Conservation (phyloP, 495 filamentous ascomycete genomes). For the Daldinia caldariorum region DNA sequence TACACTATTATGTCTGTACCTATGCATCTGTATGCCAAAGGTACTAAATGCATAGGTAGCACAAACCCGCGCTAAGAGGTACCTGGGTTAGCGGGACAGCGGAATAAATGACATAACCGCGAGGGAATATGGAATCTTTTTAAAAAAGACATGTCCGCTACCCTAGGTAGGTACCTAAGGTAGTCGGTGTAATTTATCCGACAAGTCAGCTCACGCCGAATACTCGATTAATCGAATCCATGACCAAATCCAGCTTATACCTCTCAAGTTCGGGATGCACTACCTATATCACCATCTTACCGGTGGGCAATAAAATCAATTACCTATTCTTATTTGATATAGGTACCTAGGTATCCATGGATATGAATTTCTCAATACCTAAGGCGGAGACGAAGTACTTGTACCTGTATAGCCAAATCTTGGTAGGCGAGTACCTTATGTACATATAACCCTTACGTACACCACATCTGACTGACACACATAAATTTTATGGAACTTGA, state of each 20-base stretch:
- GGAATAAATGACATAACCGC: constrained; percentile 41
- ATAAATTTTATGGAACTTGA: neutral
- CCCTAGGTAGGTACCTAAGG: too few species aligned
- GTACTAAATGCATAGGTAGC: neutral
- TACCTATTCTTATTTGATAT: constrained; percentile 10
- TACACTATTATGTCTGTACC: neutral
- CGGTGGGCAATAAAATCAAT: neutral
- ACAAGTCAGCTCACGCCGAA: constrained; percentile 30
- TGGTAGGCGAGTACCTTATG: constrained; percentile 2
- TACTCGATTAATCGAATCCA: constrained; percentile 23
- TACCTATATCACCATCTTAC: neutral
- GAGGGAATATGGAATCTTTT: constrained; percentile 1
- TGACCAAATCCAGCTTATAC: neutral
- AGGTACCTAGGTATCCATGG: too few species aligned
- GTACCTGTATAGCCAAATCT: constrained; percentile 6
- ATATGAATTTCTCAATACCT: neutral
- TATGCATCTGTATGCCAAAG: too few species aligned
- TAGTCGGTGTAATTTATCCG: constrained; percentile 30
- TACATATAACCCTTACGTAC: neutral
- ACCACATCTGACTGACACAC: neutral
- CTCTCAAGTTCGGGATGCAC: neutral
- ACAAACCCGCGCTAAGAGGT: constrained; percentile 28
- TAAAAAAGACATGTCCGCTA: constrained; percentile 18
- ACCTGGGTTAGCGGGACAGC: constrained; percentile 25
- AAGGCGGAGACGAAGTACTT: neutral